Evolutionary conservation across 305 asterid genomes (phyloP).

Genomic region (Coffea humblotiana): DNA sequence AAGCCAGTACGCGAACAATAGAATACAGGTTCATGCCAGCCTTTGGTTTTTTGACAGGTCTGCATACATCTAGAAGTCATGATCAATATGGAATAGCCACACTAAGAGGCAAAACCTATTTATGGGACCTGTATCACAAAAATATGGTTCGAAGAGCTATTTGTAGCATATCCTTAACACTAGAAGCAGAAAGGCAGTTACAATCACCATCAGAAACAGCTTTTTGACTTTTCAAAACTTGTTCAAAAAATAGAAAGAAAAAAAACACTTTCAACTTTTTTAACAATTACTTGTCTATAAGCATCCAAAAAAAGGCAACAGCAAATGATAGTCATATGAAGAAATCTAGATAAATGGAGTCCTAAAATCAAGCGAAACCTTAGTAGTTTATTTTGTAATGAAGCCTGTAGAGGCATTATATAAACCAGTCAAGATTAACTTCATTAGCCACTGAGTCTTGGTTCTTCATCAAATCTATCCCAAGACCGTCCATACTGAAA

Average conservation of each 20-base stretch:
- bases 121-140: neutral
- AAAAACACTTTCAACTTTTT: neutral
- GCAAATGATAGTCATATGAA: too few species aligned
- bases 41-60: neutral
- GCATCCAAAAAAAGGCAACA: neutral
- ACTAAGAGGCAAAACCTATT: neutral
- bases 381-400: neutral
- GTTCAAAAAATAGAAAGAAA: too few species aligned
- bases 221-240: neutral
- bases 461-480: neutral
- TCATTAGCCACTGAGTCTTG: neutral
- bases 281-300: too few species aligned
- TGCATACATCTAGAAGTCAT: neutral
- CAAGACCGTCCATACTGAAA: neutral
- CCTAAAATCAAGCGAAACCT: neutral
- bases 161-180: neutral
- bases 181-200: neutral
- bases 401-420: neutral
- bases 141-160: neutral
- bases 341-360: neutral
- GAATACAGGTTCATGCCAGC: neutral
- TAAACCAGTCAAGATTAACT: neutral
- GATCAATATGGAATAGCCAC: neutral
- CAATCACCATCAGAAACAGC: too few species aligned
- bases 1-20: neutral